Conservation (phyloP, 2,329 filamentous ascomycete species). For the Helicocarpus griseus region DNA sequence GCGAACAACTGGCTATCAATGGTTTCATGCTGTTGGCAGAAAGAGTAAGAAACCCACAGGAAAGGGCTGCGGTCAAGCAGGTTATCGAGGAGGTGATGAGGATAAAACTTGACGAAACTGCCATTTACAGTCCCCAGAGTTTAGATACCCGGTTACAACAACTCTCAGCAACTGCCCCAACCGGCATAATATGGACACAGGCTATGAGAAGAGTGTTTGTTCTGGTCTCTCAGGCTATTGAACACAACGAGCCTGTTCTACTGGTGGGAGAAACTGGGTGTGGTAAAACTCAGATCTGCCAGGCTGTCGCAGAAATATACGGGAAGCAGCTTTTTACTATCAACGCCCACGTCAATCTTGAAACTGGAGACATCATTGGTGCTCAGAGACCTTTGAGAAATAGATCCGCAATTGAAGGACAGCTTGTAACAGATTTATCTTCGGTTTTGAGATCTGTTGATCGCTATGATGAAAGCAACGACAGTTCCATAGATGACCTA, state of each 20-base stretch:
- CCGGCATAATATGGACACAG: constrained; percentile 75
- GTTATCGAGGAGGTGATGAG: constrained; percentile 89
- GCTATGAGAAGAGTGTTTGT: constrained; percentile 90
- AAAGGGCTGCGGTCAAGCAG: constrained; percentile 71
- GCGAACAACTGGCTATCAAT: constrained; percentile 80
- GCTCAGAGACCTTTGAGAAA: constrained; percentile 89
- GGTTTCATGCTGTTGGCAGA: constrained; percentile 96
- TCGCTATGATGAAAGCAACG: constrained; percentile 13
- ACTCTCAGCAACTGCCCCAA: constrained; percentile 18
- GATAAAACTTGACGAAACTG: constrained; percentile 64
- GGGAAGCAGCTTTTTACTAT: constrained; percentile 72
- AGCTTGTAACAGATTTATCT: constrained; percentile 54
- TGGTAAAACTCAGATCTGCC: constrained; percentile 94
- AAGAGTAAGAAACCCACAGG: constrained; percentile 82
- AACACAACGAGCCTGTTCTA: constrained; percentile 86
- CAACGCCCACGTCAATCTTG: constrained; percentile 96
- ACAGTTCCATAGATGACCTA: constrained; percentile 44
- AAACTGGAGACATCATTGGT: constrained; percentile 94
- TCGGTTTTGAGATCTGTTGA: constrained; percentile 29
- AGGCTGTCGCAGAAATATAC: constrained; percentile 76
- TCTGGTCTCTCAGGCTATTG: constrained; percentile 74
- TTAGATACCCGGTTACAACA: constrained; percentile 48
- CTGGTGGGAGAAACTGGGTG: constrained; percentile 95
- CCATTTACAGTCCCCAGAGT: constrained; percentile 57
- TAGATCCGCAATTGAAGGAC: constrained; percentile 59